Evolutionary conservation across 768 basidiomycete genomes (phyloP).

Genomic region (Ephemerocybe angulata): DNA sequence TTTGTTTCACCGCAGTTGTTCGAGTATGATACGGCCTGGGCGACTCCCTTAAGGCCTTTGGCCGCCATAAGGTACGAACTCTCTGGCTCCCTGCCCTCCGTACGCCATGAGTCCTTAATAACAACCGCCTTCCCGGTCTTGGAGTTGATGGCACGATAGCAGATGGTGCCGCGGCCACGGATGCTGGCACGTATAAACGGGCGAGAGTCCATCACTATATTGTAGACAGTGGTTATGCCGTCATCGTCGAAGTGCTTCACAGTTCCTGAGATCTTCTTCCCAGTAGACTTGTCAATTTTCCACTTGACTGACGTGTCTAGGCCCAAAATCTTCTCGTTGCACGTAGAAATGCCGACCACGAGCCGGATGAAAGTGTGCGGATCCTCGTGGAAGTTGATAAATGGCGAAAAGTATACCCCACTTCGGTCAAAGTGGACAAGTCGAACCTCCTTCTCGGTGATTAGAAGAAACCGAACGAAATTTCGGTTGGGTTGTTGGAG

Average conservation of each 20-base stretch:
- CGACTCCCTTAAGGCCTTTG: no score
- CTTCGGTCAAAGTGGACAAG: constrained; percentile 4
- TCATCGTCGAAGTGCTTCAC: not conserved
- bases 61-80: no score
- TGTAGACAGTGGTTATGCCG: no score
- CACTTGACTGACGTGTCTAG: constrained; percentile 3
- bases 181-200: not conserved
- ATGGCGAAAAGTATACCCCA: not conserved
- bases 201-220: not conserved
- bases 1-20: no score
- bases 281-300: not conserved
- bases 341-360: not conserved
- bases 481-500: not conserved
- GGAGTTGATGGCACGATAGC: not conserved
- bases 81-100: no score
- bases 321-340: not conserved
- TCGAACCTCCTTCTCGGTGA: constrained; percentile 1
- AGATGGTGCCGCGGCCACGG: not conserved
- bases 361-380: not conserved
- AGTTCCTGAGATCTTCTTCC: not conserved
- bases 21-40: no score
- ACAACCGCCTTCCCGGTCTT: not conserved
- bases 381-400: not conserved
- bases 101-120: not conserved
- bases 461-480: not conserved